Evolutionary conservation across 805 yeast species (phyloP).

Genomic region (Tetrapisispora nanseiensis): DNA sequence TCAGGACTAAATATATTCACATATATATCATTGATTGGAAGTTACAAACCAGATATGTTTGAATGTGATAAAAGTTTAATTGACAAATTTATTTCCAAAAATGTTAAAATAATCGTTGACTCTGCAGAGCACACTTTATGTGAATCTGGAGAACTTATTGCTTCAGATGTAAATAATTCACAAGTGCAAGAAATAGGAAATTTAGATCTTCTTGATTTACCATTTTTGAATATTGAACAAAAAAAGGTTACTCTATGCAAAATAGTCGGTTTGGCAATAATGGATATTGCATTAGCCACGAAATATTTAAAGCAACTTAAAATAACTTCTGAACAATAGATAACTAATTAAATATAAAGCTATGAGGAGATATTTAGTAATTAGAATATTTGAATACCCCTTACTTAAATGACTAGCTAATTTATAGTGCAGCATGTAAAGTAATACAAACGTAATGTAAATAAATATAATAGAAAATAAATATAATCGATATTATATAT

Average conservation of each 20-base stretch:
- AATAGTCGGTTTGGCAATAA: conserved; percentile 53
- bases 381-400: no score
- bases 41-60: conserved; percentile 57
- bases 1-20: conserved; percentile 4
- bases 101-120: conserved; percentile 46
- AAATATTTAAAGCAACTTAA: conserved; percentile 1
- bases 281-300: conserved; percentile 37
- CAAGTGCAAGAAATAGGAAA: conserved; percentile 42
- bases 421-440: no score
- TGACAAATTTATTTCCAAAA: conserved; percentile 24
- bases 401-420: no score
- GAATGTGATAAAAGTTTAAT: conserved; percentile 45
- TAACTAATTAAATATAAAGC: no score
- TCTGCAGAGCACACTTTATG: conserved; percentile 44
- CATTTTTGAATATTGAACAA: conserved; percentile 2
- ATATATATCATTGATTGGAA: conserved; percentile 53
- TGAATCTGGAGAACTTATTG: conserved; percentile 60
- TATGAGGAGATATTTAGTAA: no score
- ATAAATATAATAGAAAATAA: no score
- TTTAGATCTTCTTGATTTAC: conserved; percentile 13
- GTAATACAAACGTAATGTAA: no score
- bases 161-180: conserved; percentile 30
- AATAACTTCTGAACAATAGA: no score
- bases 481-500: no score
- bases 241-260: conserved; percentile 38